Evolutionary conservation across 768 basidiomycete genomes (phyloP), one percentile per base, ranked within the genome.

Genomic region (Psilocybe cubensis): DNA sequence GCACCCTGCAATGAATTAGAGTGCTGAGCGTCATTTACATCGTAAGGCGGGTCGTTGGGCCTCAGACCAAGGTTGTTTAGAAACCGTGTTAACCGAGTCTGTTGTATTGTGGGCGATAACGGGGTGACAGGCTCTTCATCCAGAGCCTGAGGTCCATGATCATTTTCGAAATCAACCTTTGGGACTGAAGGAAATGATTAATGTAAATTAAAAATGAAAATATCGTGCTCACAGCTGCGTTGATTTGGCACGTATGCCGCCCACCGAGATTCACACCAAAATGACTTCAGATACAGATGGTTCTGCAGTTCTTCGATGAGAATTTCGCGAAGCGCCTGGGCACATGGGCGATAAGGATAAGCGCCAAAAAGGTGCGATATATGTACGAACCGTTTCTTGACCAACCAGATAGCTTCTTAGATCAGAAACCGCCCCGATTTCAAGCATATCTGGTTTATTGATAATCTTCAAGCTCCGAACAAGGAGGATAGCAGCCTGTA

Each of bases 191-290:
- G 29, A 52, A 49, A 62, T 44, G 49, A 48, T 49, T 50, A 20
- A 31, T 17, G 44, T 18, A 21, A 20, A 3, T 20, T 11, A 24
- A 52, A 17, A 9, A 59, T 43, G 21, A 51, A 4, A 20, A 14
- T 24, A 9, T 5, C 12, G 9, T 33, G 76, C 92, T 74, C 66
- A 96, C 96, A 81, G 10, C 74, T 72, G 54, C 85, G 82, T 69
- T 98, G 97, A 52, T 89, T 89, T 0, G 89, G 86, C 10, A 81
- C 74, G 69, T 97, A 98, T 0, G 91, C 74, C 17, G 85, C 79
- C 97, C 97, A 99, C 27, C 96, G 86, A 4, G 87, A 83, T 63
- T 98, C 96, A 68, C 93, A 95, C 87, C 95, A 97, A 70, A 94
- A 96, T 0, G 91, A 92, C 67, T 96, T 97, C 58, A 99, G 84